Evolutionary conservation across 345 rosid genomes (phyloP).

Genomic region (Dovyalis caffra): DNA sequence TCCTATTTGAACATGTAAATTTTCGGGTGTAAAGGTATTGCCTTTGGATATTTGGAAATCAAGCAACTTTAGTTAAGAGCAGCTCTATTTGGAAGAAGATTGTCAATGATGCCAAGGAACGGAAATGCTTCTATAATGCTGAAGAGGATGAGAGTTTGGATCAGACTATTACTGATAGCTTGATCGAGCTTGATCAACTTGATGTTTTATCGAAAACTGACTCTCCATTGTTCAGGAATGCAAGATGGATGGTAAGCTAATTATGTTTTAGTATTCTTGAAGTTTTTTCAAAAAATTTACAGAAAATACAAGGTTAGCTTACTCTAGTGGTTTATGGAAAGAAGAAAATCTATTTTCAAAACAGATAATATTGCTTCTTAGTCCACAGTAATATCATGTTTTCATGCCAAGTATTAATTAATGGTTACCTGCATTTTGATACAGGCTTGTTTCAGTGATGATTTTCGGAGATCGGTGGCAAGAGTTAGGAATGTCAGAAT

Average conservation of each 20-base stretch:
- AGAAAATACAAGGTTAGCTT: too few relatives aligned
- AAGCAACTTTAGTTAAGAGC: slow-evolving; percentile 28
- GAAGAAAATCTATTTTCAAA: too few relatives aligned
- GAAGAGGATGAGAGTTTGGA: slow-evolving; percentile 35
- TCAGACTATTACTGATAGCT: background rate
- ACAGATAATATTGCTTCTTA: too few relatives aligned
- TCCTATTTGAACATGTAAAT: too few relatives aligned
- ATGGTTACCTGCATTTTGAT: background rate
- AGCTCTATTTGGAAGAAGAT: slow-evolving; percentile 36
- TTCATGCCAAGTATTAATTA: background rate
- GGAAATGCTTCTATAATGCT: slow-evolving; percentile 38
- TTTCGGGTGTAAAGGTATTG: slow-evolving; percentile 26
- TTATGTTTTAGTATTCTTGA: too few relatives aligned
- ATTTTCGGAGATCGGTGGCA: slow-evolving; percentile 28
- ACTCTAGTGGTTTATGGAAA: too few relatives aligned
- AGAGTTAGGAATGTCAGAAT: slow-evolving; percentile 14
- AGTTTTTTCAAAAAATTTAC: too few relatives aligned
- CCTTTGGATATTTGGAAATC: slow-evolving; percentile 53
- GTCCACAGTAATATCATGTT: background rate
- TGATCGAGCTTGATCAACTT: background rate
- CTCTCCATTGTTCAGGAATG: background rate
- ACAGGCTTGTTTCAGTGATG: slow-evolving; percentile 26
- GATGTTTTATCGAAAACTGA: background rate
- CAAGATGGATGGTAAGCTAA: slow-evolving; percentile 7
- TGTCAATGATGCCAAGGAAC: slow-evolving; percentile 33